Base-by-base conservation (phyloP, 1,284 basidiomycete genomes). In the Fistulina hepatica region DNA sequence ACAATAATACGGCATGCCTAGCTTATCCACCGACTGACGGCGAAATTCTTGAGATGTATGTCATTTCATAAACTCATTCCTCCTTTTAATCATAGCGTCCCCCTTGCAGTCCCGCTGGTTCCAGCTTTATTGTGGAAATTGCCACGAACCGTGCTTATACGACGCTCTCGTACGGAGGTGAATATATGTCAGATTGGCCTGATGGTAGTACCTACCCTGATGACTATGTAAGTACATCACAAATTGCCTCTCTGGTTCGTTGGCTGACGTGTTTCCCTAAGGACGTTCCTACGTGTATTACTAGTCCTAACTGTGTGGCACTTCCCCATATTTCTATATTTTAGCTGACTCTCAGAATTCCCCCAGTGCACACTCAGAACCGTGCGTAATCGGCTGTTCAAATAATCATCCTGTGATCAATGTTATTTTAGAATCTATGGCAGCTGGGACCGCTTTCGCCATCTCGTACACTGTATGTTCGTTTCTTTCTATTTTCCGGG, bases 371-470 rank as follows among this genome's bases (percentile, higher is more conserved):
- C 10, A 16, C 28, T 3, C 28, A 31, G 28, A 31, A 31, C 13
- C 15, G 28, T 31, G 28, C 9, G 28, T 15, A 16, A 3, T 13
- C 4, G 15, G 9, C 9, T 3, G 28, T 2, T 16, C 13, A 13
- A 31, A 11, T 19, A 8, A 8, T 19, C 15, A 5, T 16, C 28
- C 3, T 31, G 11, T 19, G 19, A 13, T 19, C 19, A 31, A 31
- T 31, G 28, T 19, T 6, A 30, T 6, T 31, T 9, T 13, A 31
- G 28, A 31, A 19, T 31, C 57, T 7, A 60, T 53, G 51, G 64
- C 64, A 25, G 62, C 65, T 30, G 65, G 65, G 3, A 65, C 64
- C 25, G 64, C 59, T 4, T 65, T 68, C 36, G 64, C 63, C 8
- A 68, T 68, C 40, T 58, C 65, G n/a, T 68, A 68, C 44, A 47